phyloP scores from a whole-genome alignment of 2,329 filamentous ascomycete species.

The Ascochyta viciae-villosae region DNA sequence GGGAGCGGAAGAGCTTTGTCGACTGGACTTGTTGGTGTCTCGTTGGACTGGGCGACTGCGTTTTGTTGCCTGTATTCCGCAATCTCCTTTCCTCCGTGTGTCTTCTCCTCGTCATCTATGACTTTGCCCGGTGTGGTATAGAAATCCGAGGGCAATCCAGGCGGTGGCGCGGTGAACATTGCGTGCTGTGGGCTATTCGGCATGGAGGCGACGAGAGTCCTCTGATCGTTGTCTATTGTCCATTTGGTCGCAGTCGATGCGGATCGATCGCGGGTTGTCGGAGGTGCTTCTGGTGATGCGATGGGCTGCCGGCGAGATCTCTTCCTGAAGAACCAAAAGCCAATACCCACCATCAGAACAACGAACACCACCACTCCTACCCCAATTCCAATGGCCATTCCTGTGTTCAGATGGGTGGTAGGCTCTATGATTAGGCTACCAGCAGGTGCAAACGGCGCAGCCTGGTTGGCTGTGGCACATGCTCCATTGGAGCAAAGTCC shows the following conservation, averaged over 20 bases:
- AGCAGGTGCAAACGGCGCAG: slow-evolving; percentile 27
- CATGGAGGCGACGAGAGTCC: slow-evolving; percentile 33
- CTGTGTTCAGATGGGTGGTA: slow-evolving; percentile 29
- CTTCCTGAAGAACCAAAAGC: slow-evolving; percentile 32
- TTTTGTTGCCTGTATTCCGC: slow-evolving; percentile 7
- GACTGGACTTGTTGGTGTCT: slow-evolving; percentile 5
- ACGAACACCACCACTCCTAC: slow-evolving; percentile 33
- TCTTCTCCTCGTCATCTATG: slow-evolving; percentile 6
- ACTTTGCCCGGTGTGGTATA: slow-evolving; percentile 21
- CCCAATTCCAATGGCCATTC: slow-evolving; percentile 35
- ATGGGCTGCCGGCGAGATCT: slow-evolving; percentile 23
- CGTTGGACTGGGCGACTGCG: not conserved
- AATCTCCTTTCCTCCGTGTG: not conserved
- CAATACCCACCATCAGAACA: slow-evolving; percentile 27
- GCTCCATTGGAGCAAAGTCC: slow-evolving; percentile 30
- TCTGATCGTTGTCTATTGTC: slow-evolving; percentile 28
- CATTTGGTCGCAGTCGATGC: slow-evolving; percentile 28
- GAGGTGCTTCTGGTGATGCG: slow-evolving; percentile 24
- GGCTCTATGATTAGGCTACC: slow-evolving; percentile 21
- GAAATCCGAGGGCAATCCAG: slow-evolving; percentile 16
- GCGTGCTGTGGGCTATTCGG: slow-evolving; percentile 34
- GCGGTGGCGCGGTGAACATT: slow-evolving; percentile 18
- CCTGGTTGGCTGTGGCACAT: slow-evolving; percentile 28
- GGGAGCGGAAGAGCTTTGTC: slow-evolving; percentile 22
- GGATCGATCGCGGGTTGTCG: slow-evolving; percentile 17